Conservation (phyloP, 116 monocot species). For the Trichopus zeylanicus region DNA sequence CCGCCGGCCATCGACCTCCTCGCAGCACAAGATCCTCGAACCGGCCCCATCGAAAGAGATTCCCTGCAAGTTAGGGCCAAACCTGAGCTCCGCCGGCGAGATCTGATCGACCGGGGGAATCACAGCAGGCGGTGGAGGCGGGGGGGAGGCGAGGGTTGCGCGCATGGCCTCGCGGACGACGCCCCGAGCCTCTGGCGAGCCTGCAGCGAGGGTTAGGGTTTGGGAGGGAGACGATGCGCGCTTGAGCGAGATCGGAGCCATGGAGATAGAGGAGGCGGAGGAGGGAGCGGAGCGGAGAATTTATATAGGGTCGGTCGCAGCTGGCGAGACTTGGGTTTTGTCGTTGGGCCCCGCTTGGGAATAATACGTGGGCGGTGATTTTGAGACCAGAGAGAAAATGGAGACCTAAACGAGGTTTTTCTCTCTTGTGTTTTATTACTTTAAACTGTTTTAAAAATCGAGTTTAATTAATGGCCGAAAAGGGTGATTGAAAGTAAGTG, state of each 20-base stretch:
- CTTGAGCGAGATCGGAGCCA: conserved; percentile 18
- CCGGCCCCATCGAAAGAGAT: too few species aligned
- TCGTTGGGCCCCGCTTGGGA: too few species aligned
- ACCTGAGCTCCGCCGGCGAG: too few species aligned
- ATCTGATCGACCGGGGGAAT: too few species aligned
- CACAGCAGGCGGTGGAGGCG: too few species aligned
- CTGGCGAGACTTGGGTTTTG: conserved; percentile 3
- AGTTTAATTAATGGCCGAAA: too few species aligned
- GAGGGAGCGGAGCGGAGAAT: neutral
- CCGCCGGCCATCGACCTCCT: neutral
- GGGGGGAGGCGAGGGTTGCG: conserved; percentile 31
- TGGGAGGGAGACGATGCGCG: neutral
- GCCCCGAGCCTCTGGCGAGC: conserved; percentile 19
- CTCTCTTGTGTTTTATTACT: too few species aligned
- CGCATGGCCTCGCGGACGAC: conserved; percentile 51
- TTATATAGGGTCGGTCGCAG: conserved; percentile 1
- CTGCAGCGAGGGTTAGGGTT: conserved; percentile 17
- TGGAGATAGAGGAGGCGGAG: neutral
- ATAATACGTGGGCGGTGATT: conserved; percentile 1
- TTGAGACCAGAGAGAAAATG: neutral
- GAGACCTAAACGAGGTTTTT: neutral
- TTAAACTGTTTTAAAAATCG: too few species aligned
- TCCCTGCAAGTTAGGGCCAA: too few species aligned
- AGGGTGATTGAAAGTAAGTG: too few species aligned
- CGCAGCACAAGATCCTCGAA: too few species aligned